Percentiles rank a stretch among this genome's conserved stretches.
phyloP scores from a whole-genome alignment of 2,329 filamentous ascomycete species.

The Colletotrichum higginsianum region DNA sequence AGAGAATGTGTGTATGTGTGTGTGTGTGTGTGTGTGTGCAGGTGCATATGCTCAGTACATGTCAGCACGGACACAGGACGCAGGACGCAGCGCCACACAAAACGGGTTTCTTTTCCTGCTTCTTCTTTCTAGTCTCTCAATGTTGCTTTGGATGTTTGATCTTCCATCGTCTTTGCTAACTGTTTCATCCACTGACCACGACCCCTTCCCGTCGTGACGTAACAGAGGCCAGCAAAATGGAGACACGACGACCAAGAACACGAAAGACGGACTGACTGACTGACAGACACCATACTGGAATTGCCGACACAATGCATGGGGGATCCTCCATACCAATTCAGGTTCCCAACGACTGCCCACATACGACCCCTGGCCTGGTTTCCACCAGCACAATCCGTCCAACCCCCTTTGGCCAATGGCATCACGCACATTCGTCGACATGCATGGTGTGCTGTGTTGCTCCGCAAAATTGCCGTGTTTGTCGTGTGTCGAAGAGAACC shows the following conservation, averaged over 20 bases:
- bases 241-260: no score
- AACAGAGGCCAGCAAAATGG: background rate
- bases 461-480: constrained; percentile 42
- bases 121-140: background rate
- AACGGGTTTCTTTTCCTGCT: constrained; percentile 15
- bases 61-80: background rate
- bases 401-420: constrained; percentile 15
- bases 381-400: constrained; percentile 4
- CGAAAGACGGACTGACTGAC: background rate
- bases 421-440: constrained; percentile 11
- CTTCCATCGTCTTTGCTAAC: constrained; percentile 21
- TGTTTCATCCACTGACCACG: constrained; percentile 38
- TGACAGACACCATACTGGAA: background rate
- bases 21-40: no score
- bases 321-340: background rate
- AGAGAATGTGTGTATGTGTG: no score
- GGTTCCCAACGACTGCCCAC: background rate
- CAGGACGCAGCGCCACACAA: constrained; percentile 1
- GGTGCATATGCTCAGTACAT: no score
- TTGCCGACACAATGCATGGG: constrained; percentile 1
- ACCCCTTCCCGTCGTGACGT: constrained; percentile 10
- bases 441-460: constrained; percentile 7
- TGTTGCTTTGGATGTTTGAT: constrained; percentile 36
- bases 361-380: background rate
- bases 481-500: constrained; percentile 23